A percentile compares a stretch with the other conserved stretches of the same genome.
phyloP scores from a whole-genome alignment of 257 asterid genomes.

The Rhazya stricta region DNA sequence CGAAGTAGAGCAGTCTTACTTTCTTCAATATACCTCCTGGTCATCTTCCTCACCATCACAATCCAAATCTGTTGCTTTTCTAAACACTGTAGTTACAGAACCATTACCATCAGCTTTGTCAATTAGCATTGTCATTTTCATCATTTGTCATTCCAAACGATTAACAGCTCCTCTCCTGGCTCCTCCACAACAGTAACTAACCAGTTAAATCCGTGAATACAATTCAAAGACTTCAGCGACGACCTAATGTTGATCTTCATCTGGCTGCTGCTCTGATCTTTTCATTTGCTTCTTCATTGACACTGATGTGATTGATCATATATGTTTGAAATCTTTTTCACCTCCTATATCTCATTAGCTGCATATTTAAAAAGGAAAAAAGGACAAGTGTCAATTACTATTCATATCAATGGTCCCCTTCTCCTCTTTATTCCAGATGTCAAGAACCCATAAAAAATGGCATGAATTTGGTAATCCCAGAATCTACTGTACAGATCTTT shows the following conservation, averaged over 20 bases:
- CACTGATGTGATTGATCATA: neutral
- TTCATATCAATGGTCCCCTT: constrained; percentile 17
- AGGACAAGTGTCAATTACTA: neutral
- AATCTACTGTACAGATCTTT: constrained; percentile 8
- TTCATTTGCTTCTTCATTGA: neutral
- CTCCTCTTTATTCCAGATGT: constrained; percentile 7
- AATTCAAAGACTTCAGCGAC: neutral
- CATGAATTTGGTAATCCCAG: neutral
- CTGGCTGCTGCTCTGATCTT: neutral
- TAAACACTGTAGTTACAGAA: neutral
- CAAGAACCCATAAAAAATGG: neutral
- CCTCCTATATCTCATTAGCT: neutral
- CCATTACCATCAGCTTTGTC: neutral
- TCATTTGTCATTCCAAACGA: neutral
- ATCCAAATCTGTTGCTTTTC: constrained; percentile 12
- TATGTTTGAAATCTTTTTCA: neutral
- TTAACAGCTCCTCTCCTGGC: no score
- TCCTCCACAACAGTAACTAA: neutral
- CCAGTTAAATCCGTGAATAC: neutral
- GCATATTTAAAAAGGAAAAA: neutral
- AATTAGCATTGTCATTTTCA: neutral
- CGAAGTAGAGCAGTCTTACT: neutral
- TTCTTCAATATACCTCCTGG: neutral
- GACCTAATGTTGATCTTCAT: neutral
- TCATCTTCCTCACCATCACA: neutral